Conservation (phyloP, 495 filamentous ascomycete genomes). For the Podospora pseudopauciseta region DNA sequence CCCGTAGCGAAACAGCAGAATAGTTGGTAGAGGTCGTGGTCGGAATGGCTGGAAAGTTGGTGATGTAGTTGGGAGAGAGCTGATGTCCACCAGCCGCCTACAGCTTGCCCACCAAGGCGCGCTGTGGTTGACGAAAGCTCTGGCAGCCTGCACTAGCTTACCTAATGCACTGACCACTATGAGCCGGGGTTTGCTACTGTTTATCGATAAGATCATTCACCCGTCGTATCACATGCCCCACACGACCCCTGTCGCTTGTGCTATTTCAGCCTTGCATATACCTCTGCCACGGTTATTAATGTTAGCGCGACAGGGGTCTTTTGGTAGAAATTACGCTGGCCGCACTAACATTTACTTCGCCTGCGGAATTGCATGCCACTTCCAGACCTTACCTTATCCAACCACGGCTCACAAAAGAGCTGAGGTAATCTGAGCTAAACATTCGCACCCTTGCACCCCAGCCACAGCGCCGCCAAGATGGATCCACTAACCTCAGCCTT, state of each 20-base stretch:
- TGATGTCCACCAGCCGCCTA: constrained; percentile 2
- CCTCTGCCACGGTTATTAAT: too few species aligned
- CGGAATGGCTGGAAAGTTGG: constrained; percentile 10
- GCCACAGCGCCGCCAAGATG: neutral
- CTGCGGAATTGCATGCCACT: too few species aligned
- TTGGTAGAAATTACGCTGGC: too few species aligned
- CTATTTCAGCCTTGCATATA: neutral
- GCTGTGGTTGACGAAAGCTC: constrained; percentile 36
- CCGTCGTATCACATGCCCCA: neutral
- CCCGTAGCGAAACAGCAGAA: neutral
- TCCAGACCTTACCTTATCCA: constrained; percentile 10
- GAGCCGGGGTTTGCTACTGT: neutral
- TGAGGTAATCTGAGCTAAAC: neutral
- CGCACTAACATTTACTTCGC: too few species aligned
- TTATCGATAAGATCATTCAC: neutral
- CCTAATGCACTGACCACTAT: constrained; percentile 15
- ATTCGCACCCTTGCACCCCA: neutral
- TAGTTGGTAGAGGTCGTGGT: neutral
- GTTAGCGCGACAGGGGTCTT: too few species aligned
- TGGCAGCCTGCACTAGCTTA: constrained; percentile 37
- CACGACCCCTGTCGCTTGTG: neutral
- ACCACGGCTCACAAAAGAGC: neutral
- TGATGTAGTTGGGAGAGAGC: constrained; percentile 16
- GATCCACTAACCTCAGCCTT: neutral
- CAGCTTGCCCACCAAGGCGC: constrained; percentile 14